Evolutionary conservation across 768 basidiomycete species (phyloP), one percentile per base, ranked within the genome.

Genomic region (Solioccasus polychromus): DNA sequence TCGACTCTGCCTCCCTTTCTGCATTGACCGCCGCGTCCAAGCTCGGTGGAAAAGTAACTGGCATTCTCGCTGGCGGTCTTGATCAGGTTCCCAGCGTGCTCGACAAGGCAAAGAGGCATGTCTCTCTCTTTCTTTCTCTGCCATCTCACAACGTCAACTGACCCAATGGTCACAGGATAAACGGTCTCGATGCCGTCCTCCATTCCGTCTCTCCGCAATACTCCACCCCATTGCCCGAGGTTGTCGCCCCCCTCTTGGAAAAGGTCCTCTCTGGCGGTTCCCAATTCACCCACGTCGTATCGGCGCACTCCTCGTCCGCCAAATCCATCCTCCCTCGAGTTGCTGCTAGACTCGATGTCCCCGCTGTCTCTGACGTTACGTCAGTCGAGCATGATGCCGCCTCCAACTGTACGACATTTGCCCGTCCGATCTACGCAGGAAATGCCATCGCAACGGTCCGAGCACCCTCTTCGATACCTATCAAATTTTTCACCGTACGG

Each of bases 401-500:
- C 3, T 80, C 82, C 26, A 84, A 86, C 53, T 77, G 74, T 56
- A 92, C 91, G 30, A 90, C 83, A 1, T 98, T 94, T 65, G 83
- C 88, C 5, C 88, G 95, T 20, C 92, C 92, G 22, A 96, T 98
- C 58, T 98, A 99, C 58, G 96, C 96, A 19, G 96, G 96, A 39
- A 98, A 98, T 61, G 96, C 96, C 35, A 92, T 98, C 45, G 79
- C 93, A 20, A 95, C 93, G 34, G 85, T 99, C 54, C 83, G 84
- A 48, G 88, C 88, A 0, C 72, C 83, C 1, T 78, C 80, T n/a
- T 77, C 78, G 41, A 76, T 96, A 58, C 77, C 79, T 24, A 68
- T 93, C 71, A 98, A 98, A 66, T 82, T 99, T 66, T 92, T 98
- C 70, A 96, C 95, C 31, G 90, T 98, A 19, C 83, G 96, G 52